phyloP scores from a whole-genome alignment of 2,329 filamentous ascomycete genomes.

The Cordyceps pruinosa region DNA sequence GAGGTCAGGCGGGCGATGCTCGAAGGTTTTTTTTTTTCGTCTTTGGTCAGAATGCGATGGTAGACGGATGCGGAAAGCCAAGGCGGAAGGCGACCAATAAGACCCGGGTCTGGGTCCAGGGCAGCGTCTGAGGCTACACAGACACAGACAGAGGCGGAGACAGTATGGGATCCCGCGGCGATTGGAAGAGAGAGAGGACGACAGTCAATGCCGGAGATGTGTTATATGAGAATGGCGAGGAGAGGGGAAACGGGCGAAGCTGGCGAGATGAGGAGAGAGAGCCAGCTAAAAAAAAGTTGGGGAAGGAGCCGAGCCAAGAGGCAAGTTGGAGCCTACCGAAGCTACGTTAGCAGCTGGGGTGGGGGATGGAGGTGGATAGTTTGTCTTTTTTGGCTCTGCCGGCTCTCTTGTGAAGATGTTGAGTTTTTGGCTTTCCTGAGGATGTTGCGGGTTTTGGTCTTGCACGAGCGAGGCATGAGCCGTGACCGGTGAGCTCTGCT shows the following conservation, averaged over 20 bases:
- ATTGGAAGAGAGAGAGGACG: background rate
- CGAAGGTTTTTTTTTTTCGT: background rate
- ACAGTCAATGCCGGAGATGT: background rate
- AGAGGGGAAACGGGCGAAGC: no score
- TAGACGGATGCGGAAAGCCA: background rate
- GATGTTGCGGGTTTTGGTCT: no score
- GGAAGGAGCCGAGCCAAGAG: background rate
- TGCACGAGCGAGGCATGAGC: no score
- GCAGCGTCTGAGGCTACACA: background rate
- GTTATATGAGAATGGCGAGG: background rate
- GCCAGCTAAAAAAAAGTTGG: background rate
- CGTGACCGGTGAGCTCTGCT: no score
- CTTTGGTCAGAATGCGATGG: background rate
- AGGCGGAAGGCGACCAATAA: background rate
- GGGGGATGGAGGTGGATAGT: background rate
- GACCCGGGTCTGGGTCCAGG: background rate
- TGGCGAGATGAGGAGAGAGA: background rate
- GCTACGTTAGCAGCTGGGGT: background rate
- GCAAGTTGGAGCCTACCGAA: background rate
- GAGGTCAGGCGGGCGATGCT: no score
- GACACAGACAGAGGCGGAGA: background rate
- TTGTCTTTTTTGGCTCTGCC: background rate
- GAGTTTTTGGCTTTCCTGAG: no score
- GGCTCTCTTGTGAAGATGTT: no score
- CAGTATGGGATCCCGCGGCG: background rate